A percentile compares a stretch with the other conserved stretches of the same genome.
phyloP scores from a whole-genome alignment of 2,329 filamentous ascomycete species.

The Corniculantispora saksenae region DNA sequence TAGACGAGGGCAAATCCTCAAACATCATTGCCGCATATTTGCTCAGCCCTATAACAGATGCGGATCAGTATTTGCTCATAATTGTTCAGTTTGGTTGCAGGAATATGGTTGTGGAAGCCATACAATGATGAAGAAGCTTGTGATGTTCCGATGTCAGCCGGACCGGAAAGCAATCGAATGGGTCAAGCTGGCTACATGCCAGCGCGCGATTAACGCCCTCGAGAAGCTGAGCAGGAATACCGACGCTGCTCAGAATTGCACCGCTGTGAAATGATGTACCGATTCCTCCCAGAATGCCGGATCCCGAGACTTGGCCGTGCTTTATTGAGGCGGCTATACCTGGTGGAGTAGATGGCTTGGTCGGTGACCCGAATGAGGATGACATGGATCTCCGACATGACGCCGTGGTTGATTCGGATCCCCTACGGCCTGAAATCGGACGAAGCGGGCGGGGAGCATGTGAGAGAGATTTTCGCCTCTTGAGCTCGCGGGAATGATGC shows the following conservation, averaged over 20 bases:
- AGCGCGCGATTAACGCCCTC: neutral
- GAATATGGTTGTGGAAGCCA: neutral
- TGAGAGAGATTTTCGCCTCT: neutral
- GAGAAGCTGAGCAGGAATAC: neutral
- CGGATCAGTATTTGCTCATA: neutral
- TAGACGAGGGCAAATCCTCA: slow-evolving; percentile 26
- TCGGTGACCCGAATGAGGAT: neutral
- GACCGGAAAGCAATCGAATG: neutral
- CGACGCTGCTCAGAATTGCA: neutral
- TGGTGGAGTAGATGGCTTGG: neutral
- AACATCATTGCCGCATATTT: slow-evolving; percentile 34
- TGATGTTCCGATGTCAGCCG: neutral
- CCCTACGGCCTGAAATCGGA: neutral
- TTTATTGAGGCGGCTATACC: neutral
- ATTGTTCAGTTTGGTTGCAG: neutral
- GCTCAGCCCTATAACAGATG: neutral
- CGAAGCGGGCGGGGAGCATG: neutral
- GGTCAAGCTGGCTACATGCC: neutral
- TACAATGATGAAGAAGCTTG: slow-evolving; percentile 1
- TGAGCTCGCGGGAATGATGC: neutral
- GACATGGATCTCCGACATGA: neutral
- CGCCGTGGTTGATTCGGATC: neutral
- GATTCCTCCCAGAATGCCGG: neutral
- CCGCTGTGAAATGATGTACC: neutral
- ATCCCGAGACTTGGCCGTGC: neutral